Evolutionary conservation across 2,329 filamentous ascomycete species (phyloP), one percentile per base, ranked within the genome.

Genomic region (Metarhizium humberi): DNA sequence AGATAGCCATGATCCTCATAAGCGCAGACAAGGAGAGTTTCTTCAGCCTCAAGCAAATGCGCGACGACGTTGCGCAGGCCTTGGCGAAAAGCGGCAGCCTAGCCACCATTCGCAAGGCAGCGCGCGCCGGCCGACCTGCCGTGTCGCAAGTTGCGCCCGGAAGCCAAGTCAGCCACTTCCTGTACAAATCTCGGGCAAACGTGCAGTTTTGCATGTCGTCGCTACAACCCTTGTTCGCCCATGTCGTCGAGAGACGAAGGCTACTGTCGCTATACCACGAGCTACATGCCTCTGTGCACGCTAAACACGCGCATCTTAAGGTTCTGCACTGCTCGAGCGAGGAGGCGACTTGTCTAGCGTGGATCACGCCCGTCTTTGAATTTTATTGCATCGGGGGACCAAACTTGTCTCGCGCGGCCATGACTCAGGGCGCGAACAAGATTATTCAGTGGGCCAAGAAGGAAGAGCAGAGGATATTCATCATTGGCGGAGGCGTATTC

Each of bases 131-230:
- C 11, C 86, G 92, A 10, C 86, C 88, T 1, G 76, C 74, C 30
- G 81, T 87, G 56, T 81, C 83, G 16, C 87, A 94, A 57, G 85
- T 99, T 56, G 81, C 91, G 1, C 88, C 91, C 0, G 88, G 87
- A 29, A 88, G 86, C 16, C 85, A 87, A 36, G 75, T 97, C 53
- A 86, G 87, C 62, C 94, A 99, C 74, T 99, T 97, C 66, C 73
- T 99, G 18, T 99, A 96, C 78, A 99, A 97, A 71, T 96, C 90
- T 16, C 83, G 90, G 57, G 85, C 87, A 20, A 96, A 99, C 63
- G 94, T 99, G 32, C 95, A 99, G 69, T 99, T 96, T 70, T 87
- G 84, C 62, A 96, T 95, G 90, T 88, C 92, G 1, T 85, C 88
- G 0, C 87, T 90, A 58, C 78, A 83, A 10, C 86, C 89, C 0